Base-by-base conservation (phyloP, 345 rosid genomes). In the Dipteronia sinensis region DNA sequence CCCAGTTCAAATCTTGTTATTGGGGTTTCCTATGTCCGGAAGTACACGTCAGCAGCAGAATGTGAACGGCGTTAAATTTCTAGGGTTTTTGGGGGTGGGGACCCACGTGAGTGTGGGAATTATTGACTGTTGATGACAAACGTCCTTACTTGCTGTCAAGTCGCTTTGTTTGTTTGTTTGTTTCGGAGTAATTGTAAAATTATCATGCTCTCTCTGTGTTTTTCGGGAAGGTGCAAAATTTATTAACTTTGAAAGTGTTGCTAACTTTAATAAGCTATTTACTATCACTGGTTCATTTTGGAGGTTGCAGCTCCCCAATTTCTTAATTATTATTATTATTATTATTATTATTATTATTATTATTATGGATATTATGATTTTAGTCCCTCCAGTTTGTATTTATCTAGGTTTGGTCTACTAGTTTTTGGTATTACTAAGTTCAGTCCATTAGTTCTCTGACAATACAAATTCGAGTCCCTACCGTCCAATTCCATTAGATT, bases 211-310 rank as follows among this genome's bases (percentile, higher is more conserved):
- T 56, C 6, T 56, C 9, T 19, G 7, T 6, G 23, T 56, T 19
- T n/a, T 84, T 75, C 15, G 80, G 84, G 82, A 85, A 80, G 84
- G 81, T 68, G 65, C 80, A 73, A 65, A 77, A 74, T 73, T 69
- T 53, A 27, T 20, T 63, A 34, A 10, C 34, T 56, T 58, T 34
- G 62, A 64, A 63, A 53, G 20, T 63, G 51, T 79, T 69, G 78
- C 65, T 42, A 56, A 42, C 66, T 72, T 76, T 46, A 44, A 70
- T 65, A 62, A 38, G 25, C 38, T n/a, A 76, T 71, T 76, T 34
- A 71, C 44, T 29, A 10, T 40, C 0, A 34, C 66, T 51, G 62
- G 44, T 51, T 27, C 17, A 19, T 49, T 71, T 27, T 53, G 16
- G 16, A 49, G 16, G 74, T 11, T 22, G 27, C 75, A 11, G 16